phyloP scores from a whole-genome alignment of 345 rosid genomes.

The Cardamine chenopodiifolia region DNA sequence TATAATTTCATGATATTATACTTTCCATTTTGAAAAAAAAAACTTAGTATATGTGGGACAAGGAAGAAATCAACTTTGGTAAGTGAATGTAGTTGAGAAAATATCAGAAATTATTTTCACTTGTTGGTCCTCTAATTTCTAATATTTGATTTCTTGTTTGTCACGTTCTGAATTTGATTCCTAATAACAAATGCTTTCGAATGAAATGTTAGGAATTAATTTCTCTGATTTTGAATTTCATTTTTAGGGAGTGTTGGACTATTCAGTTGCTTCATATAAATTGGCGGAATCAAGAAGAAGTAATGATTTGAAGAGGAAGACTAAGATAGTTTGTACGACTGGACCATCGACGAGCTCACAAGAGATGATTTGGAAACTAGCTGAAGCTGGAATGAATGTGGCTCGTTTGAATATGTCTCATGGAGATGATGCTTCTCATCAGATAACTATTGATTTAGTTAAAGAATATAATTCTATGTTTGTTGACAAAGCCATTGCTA shows the following conservation, averaged over 20 bases:
- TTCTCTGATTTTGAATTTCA: too few relatives aligned
- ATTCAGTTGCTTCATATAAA: slow-evolving; percentile 36
- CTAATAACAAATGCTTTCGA: background rate
- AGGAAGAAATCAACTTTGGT: too few relatives aligned
- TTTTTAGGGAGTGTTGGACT: slow-evolving; percentile 25
- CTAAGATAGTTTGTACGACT: slow-evolving; percentile 92
- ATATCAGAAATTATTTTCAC: too few relatives aligned
- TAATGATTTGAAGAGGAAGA: slow-evolving; percentile 60
- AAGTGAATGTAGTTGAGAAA: too few relatives aligned
- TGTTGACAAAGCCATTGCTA: slow-evolving; percentile 77
- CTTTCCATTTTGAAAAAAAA: too few relatives aligned
- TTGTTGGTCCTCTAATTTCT: too few relatives aligned
- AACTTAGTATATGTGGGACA: too few relatives aligned
- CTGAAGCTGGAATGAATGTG: slow-evolving; percentile 91
- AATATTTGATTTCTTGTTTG: too few relatives aligned
- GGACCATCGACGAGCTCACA: slow-evolving; percentile 95
- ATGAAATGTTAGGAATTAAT: too few relatives aligned
- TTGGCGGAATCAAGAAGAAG: slow-evolving; percentile 42
- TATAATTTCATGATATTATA: too few relatives aligned
- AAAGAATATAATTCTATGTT: slow-evolving; percentile 88
- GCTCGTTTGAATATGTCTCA: slow-evolving; percentile 97
- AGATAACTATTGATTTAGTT: slow-evolving; percentile 83
- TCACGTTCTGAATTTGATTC: slow-evolving; percentile 21
- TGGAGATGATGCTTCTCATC: slow-evolving; percentile 92
- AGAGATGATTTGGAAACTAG: slow-evolving; percentile 97